Evolutionary conservation across 768 basidiomycete species (phyloP).

Genomic region (Naganishia antarctica): DNA sequence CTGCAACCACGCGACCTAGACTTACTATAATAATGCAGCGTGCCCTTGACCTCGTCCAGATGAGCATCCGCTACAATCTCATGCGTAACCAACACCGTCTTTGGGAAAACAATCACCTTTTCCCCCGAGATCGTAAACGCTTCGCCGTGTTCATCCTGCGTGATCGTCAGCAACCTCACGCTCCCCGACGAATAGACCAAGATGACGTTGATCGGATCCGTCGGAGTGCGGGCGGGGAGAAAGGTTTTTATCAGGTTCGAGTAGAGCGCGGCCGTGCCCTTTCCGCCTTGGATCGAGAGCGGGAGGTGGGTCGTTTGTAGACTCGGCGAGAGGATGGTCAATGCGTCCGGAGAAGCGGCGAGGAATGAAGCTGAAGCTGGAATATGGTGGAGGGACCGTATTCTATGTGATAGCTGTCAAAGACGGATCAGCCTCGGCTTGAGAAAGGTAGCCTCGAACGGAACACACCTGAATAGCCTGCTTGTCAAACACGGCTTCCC

Average conservation of each 20-base stretch:
- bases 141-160: conserved; percentile 13
- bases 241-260: conserved; percentile 12
- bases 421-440: background rate
- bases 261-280: background rate
- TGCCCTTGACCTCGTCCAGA: conserved; percentile 28
- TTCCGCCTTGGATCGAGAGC: conserved; percentile 9
- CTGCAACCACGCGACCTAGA: background rate
- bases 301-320: conserved; percentile 13
- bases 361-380: conserved; percentile 22
- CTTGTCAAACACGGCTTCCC: conserved; percentile 41
- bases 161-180: conserved; percentile 16
- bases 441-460: conserved; percentile 9
- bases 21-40: conserved; percentile 34
- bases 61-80: conserved; percentile 26
- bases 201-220: conserved; percentile 22
- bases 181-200: conserved; percentile 29
- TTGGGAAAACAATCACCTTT: background rate
- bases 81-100: conserved; percentile 11
- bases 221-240: background rate
- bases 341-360: conserved; percentile 6
- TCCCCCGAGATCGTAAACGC: conserved; percentile 6
- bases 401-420: conserved; percentile 16
- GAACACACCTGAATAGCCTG: conserved; percentile 33
- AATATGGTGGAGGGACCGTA: conserved; percentile 8
- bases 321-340: conserved; percentile 24